A percentile compares a stretch with the other conserved stretches of the same genome.
Evolutionary conservation across 306 rosid genomes (phyloP).

Genomic region (Ceratonia siliqua): DNA sequence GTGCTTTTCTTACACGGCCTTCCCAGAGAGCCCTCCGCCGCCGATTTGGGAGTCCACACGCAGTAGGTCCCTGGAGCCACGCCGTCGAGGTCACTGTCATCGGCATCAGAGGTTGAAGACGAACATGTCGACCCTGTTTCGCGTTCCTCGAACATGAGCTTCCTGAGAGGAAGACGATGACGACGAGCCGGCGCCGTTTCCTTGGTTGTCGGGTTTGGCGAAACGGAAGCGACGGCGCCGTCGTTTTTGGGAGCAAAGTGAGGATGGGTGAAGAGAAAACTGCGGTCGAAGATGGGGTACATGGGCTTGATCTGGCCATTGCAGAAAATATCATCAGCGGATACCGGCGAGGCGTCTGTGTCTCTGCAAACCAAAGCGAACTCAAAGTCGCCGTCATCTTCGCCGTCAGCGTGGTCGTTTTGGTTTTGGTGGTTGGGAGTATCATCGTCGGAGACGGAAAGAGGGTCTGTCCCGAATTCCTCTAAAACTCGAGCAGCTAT

Average conservation of each 20-base stretch:
- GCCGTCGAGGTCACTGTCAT: slow-evolving; percentile 56
- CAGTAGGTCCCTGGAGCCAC: slow-evolving; percentile 58
- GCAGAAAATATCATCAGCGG: slow-evolving; percentile 87
- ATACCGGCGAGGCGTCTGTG: slow-evolving; percentile 39
- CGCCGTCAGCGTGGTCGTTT: not conserved
- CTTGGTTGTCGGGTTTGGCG: not conserved
- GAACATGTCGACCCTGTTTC: slow-evolving; percentile 52
- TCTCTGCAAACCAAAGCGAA: slow-evolving; percentile 60
- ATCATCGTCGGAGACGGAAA: slow-evolving; percentile 24
- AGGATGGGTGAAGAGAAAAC: slow-evolving; percentile 19
- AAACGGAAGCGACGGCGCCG: not conserved
- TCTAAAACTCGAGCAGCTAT: slow-evolving; percentile 83
- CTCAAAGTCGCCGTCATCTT: slow-evolving; percentile 54
- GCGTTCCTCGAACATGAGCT: slow-evolving; percentile 75
- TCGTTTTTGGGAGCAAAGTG: not conserved
- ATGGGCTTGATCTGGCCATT: slow-evolving; percentile 84
- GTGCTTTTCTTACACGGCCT: slow-evolving; percentile 52
- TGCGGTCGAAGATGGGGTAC: slow-evolving; percentile 64
- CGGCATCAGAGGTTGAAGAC: slow-evolving; percentile 65
- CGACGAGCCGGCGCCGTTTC: slow-evolving; percentile 40
- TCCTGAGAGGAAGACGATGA: slow-evolving; percentile 65
- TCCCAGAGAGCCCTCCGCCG: not conserved
- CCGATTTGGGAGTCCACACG: slow-evolving; percentile 59
- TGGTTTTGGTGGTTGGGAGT: not conserved
- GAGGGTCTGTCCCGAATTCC: slow-evolving; percentile 51